Base-by-base conservation (phyloP, 306 rosid genomes). In the Cicer judaicum region DNA sequence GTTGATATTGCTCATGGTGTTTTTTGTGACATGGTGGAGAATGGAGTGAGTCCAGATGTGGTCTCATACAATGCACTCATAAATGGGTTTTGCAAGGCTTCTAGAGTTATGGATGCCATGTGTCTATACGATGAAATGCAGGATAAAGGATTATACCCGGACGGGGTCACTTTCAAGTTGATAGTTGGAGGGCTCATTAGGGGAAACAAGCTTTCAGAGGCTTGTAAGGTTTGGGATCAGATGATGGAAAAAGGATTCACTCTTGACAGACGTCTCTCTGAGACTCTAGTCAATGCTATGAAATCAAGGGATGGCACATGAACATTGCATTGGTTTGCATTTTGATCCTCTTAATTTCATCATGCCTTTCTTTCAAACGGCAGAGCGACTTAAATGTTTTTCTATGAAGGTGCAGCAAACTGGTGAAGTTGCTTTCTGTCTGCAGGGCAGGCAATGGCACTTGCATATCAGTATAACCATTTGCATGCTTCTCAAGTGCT, bases 231-330 rank as follows among this genome's bases (percentile, higher is more conserved):
- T 78, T 94, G 98, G 97, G 97, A 90, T 82, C 90, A 86, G 85
- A 94, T 91, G 96, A 94, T 94, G 98, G 98, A 94, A 85, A 90
- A 86, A 74, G 96, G 98, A 21, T 87, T 87, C 78, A 93, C 92
- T 8, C 97, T 94, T 75, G 96, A 88, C 68, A 66, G 76, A 47
- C 79, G 13, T 57, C 72, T 88, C 69, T 94, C 96, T 16, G 68
- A 91, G 77, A 75, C 86, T 68, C 88, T 94, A 64, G 73, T 88
- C 68, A 90, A 76, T 40, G 90, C 90, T 75, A 77, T 91, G 76
- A 75, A 68, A 73, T 89, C 90, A 18, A 79, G 78, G 64, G 87
- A 77, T 76, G 85, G 70, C 54, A 24, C 83, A 59, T 85, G 79
- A 84, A 53, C 10, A 77, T 68, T 68, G 47, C 52, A 42, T 63